Base-by-base conservation (phyloP, 495 filamentous ascomycete genomes). In the Aspergillus nidulans region DNA sequence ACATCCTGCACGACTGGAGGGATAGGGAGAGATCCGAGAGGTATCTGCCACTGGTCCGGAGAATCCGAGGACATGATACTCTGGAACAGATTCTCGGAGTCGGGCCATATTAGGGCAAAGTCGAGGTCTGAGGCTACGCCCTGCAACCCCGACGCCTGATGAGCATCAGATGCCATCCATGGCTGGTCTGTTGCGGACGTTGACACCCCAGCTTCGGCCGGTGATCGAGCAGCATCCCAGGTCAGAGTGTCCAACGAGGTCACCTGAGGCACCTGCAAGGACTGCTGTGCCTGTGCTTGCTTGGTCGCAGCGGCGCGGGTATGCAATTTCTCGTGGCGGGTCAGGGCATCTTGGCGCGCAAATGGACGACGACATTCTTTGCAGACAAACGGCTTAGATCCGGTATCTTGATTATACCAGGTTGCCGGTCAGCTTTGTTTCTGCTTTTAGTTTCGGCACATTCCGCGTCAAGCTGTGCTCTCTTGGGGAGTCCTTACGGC, bases 1-100 rank as follows among this genome's bases (percentile, higher is more conserved):
- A 70, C 39, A 57, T 70, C 69, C 49, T 71, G 69, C 16, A 71
- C 64, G 0, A 67, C 63, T 1, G 68, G 67, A 6, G 69, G 66
- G 45, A 77, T 71, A 1, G 74, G 74, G 18, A 76, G 60, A 9
- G 74, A 65, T 2, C 73, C 71, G 38, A 76, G 53, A 1, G 73
- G 74, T 61, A 76, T 72, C 55, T 78, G 73, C 74, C 74, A 76
- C 49, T 77, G 75, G 57, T 74, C 74, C 6, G 70, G 59, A 9
- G 60, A 62, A 41, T 76, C 73, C 0, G 69, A 66, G 9, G 72
- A 67, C 66, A 78, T 73, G 30, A 78, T 56, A 59, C 69, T 77
- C 53, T 77, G 74, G 38, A 78, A 76, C 39, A 78, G 51, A 60
- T 72, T 66, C 58, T 78, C 74, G 3, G 74, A 74, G 56, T 78